phyloP scores from a whole-genome alignment of 106 monocot genomes.

The Dioscorea alata region DNA sequence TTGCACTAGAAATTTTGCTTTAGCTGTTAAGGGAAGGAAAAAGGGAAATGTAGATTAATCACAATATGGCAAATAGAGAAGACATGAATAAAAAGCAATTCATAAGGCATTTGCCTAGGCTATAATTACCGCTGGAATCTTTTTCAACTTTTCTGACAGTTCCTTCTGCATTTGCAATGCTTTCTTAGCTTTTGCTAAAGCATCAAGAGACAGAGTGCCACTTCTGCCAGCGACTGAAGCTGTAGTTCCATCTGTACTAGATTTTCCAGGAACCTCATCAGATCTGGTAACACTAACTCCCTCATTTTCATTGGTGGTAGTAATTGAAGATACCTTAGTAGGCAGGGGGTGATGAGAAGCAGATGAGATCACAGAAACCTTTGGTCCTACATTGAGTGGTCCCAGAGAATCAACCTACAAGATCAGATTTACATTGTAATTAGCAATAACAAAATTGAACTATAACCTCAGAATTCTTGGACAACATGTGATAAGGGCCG shows the following conservation, averaged over 20 bases:
- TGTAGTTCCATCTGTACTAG: constrained; percentile 90
- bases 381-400: constrained; percentile 30
- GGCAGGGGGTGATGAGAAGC: constrained; percentile 29
- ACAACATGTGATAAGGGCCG: too few relatives aligned
- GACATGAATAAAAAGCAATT: not conserved
- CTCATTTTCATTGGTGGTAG: constrained; percentile 99
- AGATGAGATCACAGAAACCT: constrained; percentile 24
- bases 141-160: constrained; percentile 85
- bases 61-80: not conserved
- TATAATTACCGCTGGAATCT: constrained; percentile 65
- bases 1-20: constrained; percentile 37
- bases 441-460: not conserved
- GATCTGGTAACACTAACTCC: constrained; percentile 98
- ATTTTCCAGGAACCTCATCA: constrained; percentile 99
- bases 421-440: not conserved
- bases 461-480: too few relatives aligned
- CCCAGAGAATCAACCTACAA: constrained; percentile 38
- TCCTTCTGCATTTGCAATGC: constrained; percentile 92
- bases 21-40: constrained; percentile 27
- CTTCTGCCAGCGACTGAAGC: constrained; percentile 53
- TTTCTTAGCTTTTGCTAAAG: constrained; percentile 97
- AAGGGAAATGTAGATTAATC: constrained; percentile 9
- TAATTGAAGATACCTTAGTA: constrained; percentile 91
- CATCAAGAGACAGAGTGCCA: constrained; percentile 84
- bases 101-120: not conserved